Base-by-base conservation (phyloP, 345 rosid species). In the Moricandia moricandioides region DNA sequence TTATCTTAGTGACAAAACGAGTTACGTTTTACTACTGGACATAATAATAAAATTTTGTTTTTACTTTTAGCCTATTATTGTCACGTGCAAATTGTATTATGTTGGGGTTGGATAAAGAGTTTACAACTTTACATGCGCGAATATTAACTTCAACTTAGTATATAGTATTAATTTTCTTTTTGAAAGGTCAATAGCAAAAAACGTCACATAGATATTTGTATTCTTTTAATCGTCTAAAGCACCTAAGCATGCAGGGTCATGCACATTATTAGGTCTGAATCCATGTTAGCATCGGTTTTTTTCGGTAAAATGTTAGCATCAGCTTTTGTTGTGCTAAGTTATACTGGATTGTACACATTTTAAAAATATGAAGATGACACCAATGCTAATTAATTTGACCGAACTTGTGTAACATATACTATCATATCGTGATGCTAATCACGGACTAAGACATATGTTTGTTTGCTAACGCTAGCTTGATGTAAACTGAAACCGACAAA, bases 71-170 rank as follows among this genome's bases (percentile, higher is more conserved):
- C 75, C 30, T 21, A 76, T 76, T 63, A 63, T 56, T 63, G 40
- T 63, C 75, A 76, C 71, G 65, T 55, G 70, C 75, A 70, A 40
- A 63, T 37, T 63, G 71, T 16, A 31, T 70, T 54, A 27, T 75
- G 74, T 69, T 63, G n/a, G 59, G 49, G 14, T 11, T 62, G 21
- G 57, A 7, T 37, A 35, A 34, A 55, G 39, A 40, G 51, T 18
- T 54, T 31, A 55, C 71, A 76, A 40, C 37, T 18, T 54, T 31
- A 55, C 71, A 76, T 58, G 79, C 75, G 74, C 70, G 70, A 76
- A 69, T 76, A 69, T 76, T 31, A 54, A 40, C 43, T 37, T 43
- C 12, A 43, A 43, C 49, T 51, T 51, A 52, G 2, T 18, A 56
- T 67, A 16, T 12, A 26, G 24, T 21, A 21, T 37, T 54, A 52